phyloP scores from a whole-genome alignment of 495 filamentous ascomycete species.

The Pyronema omphalodes region DNA sequence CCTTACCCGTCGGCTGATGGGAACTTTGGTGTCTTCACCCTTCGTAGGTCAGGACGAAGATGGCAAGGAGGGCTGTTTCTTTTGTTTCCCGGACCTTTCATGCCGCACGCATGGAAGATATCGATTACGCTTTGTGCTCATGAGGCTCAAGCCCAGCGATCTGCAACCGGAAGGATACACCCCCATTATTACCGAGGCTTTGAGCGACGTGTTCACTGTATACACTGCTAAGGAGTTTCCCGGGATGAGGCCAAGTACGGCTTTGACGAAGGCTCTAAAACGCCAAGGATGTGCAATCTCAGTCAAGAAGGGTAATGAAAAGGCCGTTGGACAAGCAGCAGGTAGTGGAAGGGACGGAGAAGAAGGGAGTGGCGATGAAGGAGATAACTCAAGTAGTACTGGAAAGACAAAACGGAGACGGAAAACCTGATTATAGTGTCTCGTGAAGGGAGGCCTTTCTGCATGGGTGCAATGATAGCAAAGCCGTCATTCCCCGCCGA shows the following conservation, averaged over 20 bases:
- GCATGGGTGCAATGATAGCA: not conserved
- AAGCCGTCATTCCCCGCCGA: not conserved
- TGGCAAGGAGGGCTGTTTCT: conserved; percentile 61
- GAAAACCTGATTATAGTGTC: conserved; percentile 5
- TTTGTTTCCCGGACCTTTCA: conserved; percentile 86
- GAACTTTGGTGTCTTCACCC: conserved; percentile 55
- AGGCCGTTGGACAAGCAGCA: conserved; percentile 20
- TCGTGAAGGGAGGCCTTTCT: not conserved
- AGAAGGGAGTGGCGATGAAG: conserved; percentile 28
- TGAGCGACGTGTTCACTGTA: conserved; percentile 69
- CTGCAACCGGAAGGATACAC: conserved; percentile 22
- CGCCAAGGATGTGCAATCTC: conserved; percentile 59
- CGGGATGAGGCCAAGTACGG: conserved; percentile 64
- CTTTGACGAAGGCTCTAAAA: conserved; percentile 49
- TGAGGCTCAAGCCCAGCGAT: conserved; percentile 45
- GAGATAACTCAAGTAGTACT: conserved; percentile 22
- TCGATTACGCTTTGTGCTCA: conserved; percentile 68
- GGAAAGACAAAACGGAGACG: conserved; percentile 20
- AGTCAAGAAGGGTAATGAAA: conserved; percentile 69
- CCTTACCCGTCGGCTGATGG: conserved; percentile 54
- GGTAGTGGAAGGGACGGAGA: conserved; percentile 28
- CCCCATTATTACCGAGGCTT: conserved; percentile 27
- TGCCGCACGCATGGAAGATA: conserved; percentile 75
- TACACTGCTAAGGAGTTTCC: conserved; percentile 95
- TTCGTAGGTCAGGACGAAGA: conserved; percentile 51